Conservation (phyloP, 2,329 filamentous ascomycete genomes). For the Fusarium duplospermum region DNA sequence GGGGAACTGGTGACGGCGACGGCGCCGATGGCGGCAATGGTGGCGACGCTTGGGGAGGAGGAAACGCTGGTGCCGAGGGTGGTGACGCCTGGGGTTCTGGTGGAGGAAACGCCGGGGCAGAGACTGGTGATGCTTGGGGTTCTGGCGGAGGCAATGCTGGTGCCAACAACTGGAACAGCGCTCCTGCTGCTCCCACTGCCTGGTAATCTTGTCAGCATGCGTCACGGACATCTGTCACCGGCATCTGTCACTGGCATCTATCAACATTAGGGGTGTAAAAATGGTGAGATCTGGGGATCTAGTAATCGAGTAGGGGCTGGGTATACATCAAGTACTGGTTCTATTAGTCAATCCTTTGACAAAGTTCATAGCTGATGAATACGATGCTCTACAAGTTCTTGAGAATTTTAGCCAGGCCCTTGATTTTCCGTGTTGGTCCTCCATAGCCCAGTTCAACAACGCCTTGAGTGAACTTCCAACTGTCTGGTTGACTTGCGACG, state of each 20-base stretch:
- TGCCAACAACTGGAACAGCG: conserved; percentile 3
- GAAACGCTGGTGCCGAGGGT: conserved; percentile 22
- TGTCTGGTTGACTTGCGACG: conserved; percentile 70
- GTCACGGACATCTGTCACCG: not conserved
- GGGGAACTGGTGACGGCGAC: conserved; percentile 19
- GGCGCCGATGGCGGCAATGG: conserved; percentile 31
- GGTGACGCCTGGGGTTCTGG: conserved; percentile 21
- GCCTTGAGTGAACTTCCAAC: conserved; percentile 73
- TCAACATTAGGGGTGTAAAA: not conserved
- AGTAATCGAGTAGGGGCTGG: not conserved
- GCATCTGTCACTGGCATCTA: not conserved
- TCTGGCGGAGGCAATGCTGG: not conserved
- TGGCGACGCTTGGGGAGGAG: conserved; percentile 25
- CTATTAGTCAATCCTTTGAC: not conserved
- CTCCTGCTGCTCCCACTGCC: not conserved
- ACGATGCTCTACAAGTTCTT: conserved; percentile 52
- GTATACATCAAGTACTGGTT: not conserved
- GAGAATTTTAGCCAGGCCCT: conserved; percentile 56
- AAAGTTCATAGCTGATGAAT: not conserved
- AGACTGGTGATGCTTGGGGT: conserved; percentile 19
- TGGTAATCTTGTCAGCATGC: conserved; percentile 17
- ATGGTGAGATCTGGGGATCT: not conserved
- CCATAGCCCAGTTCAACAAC: conserved; percentile 73
- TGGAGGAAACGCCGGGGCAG: conserved; percentile 20
- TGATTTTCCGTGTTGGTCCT: conserved; percentile 50